Percentiles rank a stretch among this genome's conserved stretches.
phyloP scores from a whole-genome alignment of 2,329 filamentous ascomycete species.

The Sporothrix curviconia region DNA sequence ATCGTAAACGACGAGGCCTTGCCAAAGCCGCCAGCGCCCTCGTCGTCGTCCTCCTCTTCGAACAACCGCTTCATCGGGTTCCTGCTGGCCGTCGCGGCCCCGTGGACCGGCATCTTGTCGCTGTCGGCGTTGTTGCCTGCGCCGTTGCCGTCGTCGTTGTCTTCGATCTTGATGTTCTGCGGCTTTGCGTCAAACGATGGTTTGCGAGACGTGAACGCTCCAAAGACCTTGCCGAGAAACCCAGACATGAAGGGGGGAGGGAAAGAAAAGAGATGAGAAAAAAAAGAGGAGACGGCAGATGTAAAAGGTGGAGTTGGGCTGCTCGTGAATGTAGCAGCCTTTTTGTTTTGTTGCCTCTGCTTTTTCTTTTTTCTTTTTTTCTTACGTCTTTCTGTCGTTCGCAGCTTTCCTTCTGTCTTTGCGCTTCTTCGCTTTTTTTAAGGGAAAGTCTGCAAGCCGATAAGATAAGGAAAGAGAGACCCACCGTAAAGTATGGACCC shows the following conservation, averaged over 20 bases:
- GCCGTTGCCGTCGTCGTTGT: neutral
- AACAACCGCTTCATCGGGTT: slow-evolving; percentile 43
- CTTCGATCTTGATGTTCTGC: too few relatives aligned
- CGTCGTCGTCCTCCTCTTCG: slow-evolving; percentile 44
- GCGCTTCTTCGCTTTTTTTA: slow-evolving; percentile 9
- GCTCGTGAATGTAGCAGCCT: neutral
- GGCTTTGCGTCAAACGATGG: neutral
- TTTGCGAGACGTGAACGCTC: slow-evolving; percentile 8
- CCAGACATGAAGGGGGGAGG: slow-evolving; percentile 9
- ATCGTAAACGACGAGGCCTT: slow-evolving; percentile 56
- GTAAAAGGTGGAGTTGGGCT: neutral
- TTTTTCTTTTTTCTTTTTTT: neutral
- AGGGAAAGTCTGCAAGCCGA: slow-evolving; percentile 6
- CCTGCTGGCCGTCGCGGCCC: neutral
- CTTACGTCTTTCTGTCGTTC: neutral
- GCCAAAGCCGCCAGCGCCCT: slow-evolving; percentile 21
- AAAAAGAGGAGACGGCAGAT: neutral
- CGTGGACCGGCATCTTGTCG: neutral
- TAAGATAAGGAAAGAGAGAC: slow-evolving; percentile 10
- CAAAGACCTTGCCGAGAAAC: slow-evolving; percentile 15
- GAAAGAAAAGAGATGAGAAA: neutral
- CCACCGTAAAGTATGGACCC: neutral
- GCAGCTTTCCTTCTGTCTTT: neutral
- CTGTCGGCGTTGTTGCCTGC: neutral
- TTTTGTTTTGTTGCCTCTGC: neutral